These are phyloP conservation scores for Rosa hybrid DNA, from an alignment of 331 rosid species.

Conservation along the genomic window DNA sequence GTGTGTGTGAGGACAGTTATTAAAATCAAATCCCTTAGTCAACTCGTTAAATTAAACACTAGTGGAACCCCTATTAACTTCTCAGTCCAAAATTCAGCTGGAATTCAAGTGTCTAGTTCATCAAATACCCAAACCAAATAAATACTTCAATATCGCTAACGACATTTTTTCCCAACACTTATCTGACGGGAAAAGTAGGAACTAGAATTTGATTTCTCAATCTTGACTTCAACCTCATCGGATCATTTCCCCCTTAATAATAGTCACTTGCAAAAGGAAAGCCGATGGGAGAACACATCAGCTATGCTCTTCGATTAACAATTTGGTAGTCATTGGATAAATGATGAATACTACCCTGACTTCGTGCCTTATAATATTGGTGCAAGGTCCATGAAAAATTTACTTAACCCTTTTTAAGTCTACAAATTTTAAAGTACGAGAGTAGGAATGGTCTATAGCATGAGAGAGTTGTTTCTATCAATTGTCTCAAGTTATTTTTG, in stretches of 20 bases:
- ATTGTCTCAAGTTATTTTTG: neutral
- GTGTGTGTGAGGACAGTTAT: neutral
- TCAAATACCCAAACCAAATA: neutral
- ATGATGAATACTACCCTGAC: neutral
- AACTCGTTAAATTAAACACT: neutral
- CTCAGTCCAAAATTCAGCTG: neutral
- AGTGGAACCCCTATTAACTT: neutral
- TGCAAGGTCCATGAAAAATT: neutral
- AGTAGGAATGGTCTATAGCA: neutral
- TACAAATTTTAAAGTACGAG: neutral
- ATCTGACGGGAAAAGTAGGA: neutral
- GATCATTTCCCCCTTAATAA: neutral
- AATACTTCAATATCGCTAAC: neutral
- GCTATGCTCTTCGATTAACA: neutral
- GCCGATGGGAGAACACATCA: neutral
- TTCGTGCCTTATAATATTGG: neutral
- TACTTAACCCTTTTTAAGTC: neutral
- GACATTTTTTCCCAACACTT: neutral
- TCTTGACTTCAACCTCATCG: neutral
- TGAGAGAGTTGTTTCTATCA: neutral
- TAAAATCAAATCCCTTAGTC: neutral
- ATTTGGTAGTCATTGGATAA: neutral
- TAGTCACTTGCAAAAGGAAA: neutral
- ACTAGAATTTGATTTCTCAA: neutral
- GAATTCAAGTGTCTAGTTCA: neutral